Evolutionary conservation across 2,329 filamentous ascomycete genomes (phyloP).

Genomic region (Hansfordia pulvinata): DNA sequence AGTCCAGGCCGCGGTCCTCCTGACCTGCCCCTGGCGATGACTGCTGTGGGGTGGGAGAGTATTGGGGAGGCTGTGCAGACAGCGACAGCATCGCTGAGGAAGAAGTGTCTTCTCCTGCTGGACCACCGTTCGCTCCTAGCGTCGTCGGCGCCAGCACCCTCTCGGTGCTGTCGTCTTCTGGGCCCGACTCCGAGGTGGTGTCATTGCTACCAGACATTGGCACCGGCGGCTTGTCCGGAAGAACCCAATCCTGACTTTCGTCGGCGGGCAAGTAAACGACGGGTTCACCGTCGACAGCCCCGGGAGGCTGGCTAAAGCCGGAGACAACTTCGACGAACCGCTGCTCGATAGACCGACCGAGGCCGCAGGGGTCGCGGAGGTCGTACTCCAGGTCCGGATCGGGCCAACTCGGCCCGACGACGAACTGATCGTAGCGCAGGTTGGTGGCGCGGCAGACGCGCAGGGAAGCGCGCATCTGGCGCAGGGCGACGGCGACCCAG

Average conservation of each 20-base stretch:
- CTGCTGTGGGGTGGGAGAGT: no score
- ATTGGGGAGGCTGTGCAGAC: no score
- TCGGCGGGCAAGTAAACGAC: conserved; percentile 19
- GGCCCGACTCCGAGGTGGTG: no score
- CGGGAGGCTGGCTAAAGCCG: conserved; percentile 22
- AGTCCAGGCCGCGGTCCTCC: no score
- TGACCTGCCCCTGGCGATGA: no score
- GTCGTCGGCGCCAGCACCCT: no score
- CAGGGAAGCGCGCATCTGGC: conserved; percentile 19
- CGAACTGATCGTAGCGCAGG: conserved; percentile 27
- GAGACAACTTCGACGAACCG: conserved; percentile 31
- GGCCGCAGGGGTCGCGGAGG: conserved; percentile 24
- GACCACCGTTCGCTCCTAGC: no score
- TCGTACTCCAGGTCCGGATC: conserved; percentile 20
- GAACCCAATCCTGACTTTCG: conserved; percentile 5
- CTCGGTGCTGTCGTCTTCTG: no score
- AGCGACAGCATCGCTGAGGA: no score
- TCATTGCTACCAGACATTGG: no score
- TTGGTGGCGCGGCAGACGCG: conserved; percentile 27
- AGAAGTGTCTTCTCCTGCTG: no score
- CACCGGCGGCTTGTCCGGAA: conserved; percentile 17
- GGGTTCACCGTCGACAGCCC: conserved; percentile 15
- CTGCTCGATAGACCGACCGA: conserved; percentile 25
- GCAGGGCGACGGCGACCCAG: conserved; percentile 29
- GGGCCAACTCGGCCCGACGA: conserved; percentile 16